Evolutionary conservation across 768 basidiomycete genomes (phyloP).

Genomic region (Phaeotremella skinneri): DNA sequence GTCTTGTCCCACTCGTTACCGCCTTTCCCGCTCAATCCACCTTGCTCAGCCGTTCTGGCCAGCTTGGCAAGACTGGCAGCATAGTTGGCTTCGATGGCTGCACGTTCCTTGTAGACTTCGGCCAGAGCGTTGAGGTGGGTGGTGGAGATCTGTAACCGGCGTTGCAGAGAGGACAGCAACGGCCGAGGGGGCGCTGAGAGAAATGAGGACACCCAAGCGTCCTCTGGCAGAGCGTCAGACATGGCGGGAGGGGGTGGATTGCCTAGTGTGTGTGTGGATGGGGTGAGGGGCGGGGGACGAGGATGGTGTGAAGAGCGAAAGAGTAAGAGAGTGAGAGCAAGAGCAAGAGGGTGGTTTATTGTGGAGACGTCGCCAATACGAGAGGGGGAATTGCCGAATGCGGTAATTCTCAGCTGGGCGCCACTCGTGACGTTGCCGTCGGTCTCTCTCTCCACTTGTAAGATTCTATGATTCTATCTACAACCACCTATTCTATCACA

Average conservation of each 20-base stretch:
- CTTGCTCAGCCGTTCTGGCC: constrained; percentile 39
- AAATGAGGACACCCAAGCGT: constrained; percentile 43
- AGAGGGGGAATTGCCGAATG: constrained; percentile 3
- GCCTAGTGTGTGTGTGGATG: not conserved
- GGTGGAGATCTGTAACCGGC: constrained; percentile 34
- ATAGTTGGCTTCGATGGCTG: constrained; percentile 47
- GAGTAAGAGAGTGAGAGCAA: not conserved
- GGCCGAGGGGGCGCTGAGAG: constrained; percentile 35
- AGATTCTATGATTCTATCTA: not conserved
- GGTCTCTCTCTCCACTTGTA: not conserved
- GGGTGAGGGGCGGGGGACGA: not conserved
- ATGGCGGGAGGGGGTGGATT: constrained; percentile 13
- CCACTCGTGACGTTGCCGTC: constrained; percentile 12
- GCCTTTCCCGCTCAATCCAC: constrained; percentile 28
- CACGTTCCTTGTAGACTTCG: constrained; percentile 49
- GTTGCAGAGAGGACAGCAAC: constrained; percentile 36
- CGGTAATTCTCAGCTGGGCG: not conserved
- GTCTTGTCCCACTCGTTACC: constrained; percentile 38
- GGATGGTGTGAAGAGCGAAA: constrained; percentile 3
- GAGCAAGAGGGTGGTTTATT: not conserved
- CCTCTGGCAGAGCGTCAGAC: constrained; percentile 42
- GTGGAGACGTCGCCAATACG: constrained; percentile 5
- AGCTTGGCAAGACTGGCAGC: constrained; percentile 48
- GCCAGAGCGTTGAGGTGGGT: constrained; percentile 46
- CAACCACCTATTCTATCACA: not conserved